Evolutionary conservation across 768 basidiomycete genomes (phyloP).

Genomic region (Pisolithus sp.): DNA sequence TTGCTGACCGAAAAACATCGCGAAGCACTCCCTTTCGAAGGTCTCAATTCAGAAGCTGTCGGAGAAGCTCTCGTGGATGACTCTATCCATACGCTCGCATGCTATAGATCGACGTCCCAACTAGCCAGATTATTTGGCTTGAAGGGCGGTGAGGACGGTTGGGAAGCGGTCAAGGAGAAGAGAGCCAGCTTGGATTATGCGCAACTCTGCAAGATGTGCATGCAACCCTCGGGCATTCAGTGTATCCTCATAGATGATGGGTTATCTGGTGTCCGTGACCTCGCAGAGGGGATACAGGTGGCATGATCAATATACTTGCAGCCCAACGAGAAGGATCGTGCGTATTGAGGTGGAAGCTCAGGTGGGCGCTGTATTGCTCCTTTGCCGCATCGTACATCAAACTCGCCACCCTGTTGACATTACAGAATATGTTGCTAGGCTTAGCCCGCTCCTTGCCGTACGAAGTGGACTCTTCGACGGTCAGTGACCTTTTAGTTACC

Average conservation of each 20-base stretch:
- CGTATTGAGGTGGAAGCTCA: conserved; percentile 69
- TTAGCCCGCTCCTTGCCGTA: conserved; percentile 4
- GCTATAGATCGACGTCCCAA: conserved; percentile 50
- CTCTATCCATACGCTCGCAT: conserved; percentile 50
- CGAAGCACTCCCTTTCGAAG: conserved; percentile 49
- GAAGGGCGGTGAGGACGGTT: conserved; percentile 31
- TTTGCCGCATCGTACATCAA: conserved; percentile 3
- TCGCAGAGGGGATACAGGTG: conserved; percentile 48
- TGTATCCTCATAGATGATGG: conserved; percentile 73
- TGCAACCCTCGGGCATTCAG: conserved; percentile 54
- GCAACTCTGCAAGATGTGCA: conserved; percentile 50
- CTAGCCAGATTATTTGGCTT: conserved; percentile 47
- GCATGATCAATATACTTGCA: conserved; percentile 56
- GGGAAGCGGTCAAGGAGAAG: conserved; percentile 53
- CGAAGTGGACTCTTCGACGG: conserved; percentile 10
- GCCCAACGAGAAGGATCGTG: conserved; percentile 54
- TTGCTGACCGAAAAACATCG: conserved; percentile 46
- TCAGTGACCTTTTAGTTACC: conserved; percentile 7
- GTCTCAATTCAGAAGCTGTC: conserved; percentile 57
- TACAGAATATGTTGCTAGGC: conserved; percentile 13
- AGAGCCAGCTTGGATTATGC: conserved; percentile 43
- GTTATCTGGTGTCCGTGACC: conserved; percentile 40
- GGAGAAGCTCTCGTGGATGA: conserved; percentile 47
- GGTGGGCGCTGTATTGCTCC: conserved; percentile 30
- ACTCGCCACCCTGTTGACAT: background rate